Base-by-base conservation (phyloP, 768 basidiomycete species). In the Tephrocybe rancida region DNA sequence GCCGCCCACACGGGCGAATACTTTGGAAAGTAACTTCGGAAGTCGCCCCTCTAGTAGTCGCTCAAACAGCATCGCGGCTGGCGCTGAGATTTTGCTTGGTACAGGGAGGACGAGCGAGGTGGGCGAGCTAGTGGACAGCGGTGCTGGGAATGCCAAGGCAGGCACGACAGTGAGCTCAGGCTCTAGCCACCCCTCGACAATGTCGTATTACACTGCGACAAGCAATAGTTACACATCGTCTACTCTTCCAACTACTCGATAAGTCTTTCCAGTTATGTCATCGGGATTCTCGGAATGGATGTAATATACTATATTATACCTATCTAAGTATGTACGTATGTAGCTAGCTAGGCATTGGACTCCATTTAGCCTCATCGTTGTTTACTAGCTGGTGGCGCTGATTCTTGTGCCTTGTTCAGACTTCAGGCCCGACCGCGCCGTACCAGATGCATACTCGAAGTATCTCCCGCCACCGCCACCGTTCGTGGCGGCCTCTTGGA, bases 1-100 rank as follows among this genome's bases (percentile, higher is more conserved):
- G 13, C 75, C 77, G 34, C 71, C 73, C 3, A 78, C 78, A 30
- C 64, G 74, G 41, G 70, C 71, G 32, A 70, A 71, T 41, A 67
- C 72, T 14, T 58, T 72, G 46, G 71, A 69, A 8, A 54, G 64
- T 43, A 62, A 61, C 24, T 52, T 57, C 46, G 66, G 52, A 38
- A 68, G 70, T 52, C 68, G 65, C 18, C 66, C 70, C 19, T 67
- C 72, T n/a, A 79, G n/a, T n/a, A n/a, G 75, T 50, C 62, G 75
- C 32, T 57, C 67, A 13, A 72, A 69, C 49, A 76, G 73, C 37
- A 54, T 72, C 2, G 63, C 66, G 2, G 64, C 62, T 8, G 62
- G 64, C 9, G 72, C 67, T 16, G 72, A 70, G 42, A 54, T 68
- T 18, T 34, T 73, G n/a, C 56, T 63, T 14, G 63, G 48, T 9